A percentile compares a stretch with the other conserved stretches of the same genome.
Evolutionary conservation across 192 early-diverging fungal species (phyloP).

Genomic region (Pilaira anomala): DNA sequence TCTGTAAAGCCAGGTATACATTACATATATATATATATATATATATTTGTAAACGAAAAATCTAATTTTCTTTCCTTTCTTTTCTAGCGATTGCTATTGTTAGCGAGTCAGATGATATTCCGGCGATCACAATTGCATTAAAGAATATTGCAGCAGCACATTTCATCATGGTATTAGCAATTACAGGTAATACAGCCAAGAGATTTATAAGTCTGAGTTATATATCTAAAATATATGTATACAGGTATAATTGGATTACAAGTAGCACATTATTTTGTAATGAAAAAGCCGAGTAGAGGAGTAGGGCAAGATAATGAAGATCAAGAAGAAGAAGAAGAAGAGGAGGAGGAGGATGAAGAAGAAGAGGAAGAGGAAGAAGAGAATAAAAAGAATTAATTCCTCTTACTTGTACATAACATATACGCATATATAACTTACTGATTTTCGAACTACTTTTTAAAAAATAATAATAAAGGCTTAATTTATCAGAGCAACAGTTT

Average conservation of each 20-base stretch:
- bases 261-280: slow-evolving; percentile 16
- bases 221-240: too few species aligned
- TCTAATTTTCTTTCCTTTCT: too few species aligned
- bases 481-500: too few species aligned
- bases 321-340: slow-evolving; percentile 10
- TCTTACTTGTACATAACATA: too few species aligned
- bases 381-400: background rate
- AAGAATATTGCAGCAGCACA: slow-evolving; percentile 31
- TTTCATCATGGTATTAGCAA: slow-evolving; percentile 28
- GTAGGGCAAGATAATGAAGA: background rate
- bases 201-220: too few species aligned
- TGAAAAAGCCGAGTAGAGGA: slow-evolving; percentile 12
- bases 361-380: slow-evolving; percentile 4
- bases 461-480: too few species aligned
- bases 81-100: slow-evolving; percentile 9
- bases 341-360: background rate
- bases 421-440: too few species aligned
- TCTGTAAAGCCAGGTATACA: slow-evolving; percentile 23
- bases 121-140: slow-evolving; percentile 14
- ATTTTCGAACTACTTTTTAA: too few species aligned
- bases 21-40: too few species aligned
- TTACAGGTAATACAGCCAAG: slow-evolving; percentile 14
- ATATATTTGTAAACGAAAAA: background rate
- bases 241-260: slow-evolving; percentile 24
- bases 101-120: slow-evolving; percentile 11